These are phyloP conservation scores for Suhomyces atakaporum DNA, from an alignment of 1,139 yeast genomes.

Conservation along the genomic window DNA sequence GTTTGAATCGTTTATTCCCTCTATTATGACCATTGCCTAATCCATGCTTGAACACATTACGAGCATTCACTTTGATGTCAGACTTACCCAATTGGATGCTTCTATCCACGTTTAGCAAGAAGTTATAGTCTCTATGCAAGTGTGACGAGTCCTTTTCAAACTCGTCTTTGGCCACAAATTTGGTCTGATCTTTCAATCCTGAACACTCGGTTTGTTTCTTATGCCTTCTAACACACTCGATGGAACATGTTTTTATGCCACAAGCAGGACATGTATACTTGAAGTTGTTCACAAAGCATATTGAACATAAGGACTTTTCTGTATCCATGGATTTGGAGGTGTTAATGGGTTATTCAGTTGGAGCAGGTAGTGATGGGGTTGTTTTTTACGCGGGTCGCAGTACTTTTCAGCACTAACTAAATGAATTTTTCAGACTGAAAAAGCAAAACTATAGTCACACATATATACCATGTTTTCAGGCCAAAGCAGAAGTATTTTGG, in stretches of 20 bases:
- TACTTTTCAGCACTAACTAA: constrained; percentile 6
- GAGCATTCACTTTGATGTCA: constrained; percentile 45
- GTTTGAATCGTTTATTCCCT: constrained; percentile 29
- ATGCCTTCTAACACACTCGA: constrained; percentile 71
- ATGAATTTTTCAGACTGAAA: constrained; percentile 9
- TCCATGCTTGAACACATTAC: constrained; percentile 37
- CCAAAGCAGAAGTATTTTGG: constrained; percentile 9
- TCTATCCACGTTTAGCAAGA: constrained; percentile 63
- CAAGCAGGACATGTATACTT: constrained; percentile 92
- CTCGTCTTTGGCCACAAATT: constrained; percentile 52
- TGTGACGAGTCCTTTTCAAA: constrained; percentile 34
- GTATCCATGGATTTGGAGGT: constrained; percentile 8
- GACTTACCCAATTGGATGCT: constrained; percentile 51
- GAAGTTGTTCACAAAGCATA: constrained; percentile 48
- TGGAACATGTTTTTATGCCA: constrained; percentile 62
- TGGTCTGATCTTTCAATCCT: constrained; percentile 65
- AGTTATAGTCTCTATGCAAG: constrained; percentile 84
- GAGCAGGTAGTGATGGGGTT: background rate
- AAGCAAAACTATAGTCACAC: constrained; percentile 1
- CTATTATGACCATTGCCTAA: constrained; percentile 15
- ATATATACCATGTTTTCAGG: constrained; percentile 6
- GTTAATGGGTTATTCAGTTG: background rate
- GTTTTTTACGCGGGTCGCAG: constrained; percentile 6
- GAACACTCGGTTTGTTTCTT: constrained; percentile 63
- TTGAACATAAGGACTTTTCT: constrained; percentile 38